Base-by-base conservation (phyloP, 2,329 filamentous ascomycete genomes). In the Cercospora zeina region DNA sequence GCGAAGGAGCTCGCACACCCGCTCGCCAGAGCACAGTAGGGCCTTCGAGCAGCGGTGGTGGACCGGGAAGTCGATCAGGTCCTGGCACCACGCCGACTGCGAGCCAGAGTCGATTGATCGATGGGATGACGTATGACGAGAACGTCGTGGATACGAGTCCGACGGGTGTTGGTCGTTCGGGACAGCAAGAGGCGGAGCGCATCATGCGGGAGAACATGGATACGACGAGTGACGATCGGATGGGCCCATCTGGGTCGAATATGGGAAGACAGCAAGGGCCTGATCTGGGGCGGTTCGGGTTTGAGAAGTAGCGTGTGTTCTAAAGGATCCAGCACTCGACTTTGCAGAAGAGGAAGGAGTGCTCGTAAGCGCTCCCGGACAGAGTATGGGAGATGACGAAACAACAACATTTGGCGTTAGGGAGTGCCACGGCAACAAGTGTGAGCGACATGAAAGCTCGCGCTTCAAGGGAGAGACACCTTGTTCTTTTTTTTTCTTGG, bases 1-100 rank as follows among this genome's bases (percentile, higher is more conserved):
- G 93, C 54, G 93, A 97, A 75, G 93, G 93, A 34, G 93, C 93
- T 9, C 74, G 80, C 61, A 82, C 80, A n/a, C 80, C 80, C 19
- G 80, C 80, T 11, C 70, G 80, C 54, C 76, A 79, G 65, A 90
- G 89, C 68, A 91, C 89, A 74, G 91, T 91, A 14, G 42, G 39
- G 9, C 24, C 47, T 13, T n/a, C 61, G 33, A 58, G 45, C 24
- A 33, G 51, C 39, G 39, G 19, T 27, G 24, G 24, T 27, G 24
- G 24, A 27, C 54, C 54, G 2, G 33, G 33, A 42, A 87, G 93
- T 61, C 91, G 87, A 63, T 37, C 55, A 68, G 70, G 34, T 65
- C 71, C 42, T 68, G 72, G 68, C 59, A 72, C 54, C 70, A 71
- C 65, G 62, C 75, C 68, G 59, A 75, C 68, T 58, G 69, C 60